Percentiles rank a stretch among this genome's conserved stretches.
Conservation (phyloP, 148 eudicot species). For the Rhododendron molle region DNA sequence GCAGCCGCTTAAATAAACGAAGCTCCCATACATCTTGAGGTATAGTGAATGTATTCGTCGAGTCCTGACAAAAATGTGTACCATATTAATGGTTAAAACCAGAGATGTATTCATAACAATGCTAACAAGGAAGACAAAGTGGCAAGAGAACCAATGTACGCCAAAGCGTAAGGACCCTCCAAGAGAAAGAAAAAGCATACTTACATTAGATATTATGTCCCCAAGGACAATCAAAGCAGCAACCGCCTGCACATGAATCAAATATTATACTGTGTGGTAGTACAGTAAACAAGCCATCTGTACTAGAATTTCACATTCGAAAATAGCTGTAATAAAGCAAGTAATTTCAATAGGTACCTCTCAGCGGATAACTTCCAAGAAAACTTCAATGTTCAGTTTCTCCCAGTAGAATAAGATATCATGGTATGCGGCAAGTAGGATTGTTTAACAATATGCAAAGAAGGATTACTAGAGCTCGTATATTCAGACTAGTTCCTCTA, state of each 20-base stretch:
- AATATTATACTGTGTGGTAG: background rate
- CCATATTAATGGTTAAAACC: background rate
- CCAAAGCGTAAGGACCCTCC: background rate
- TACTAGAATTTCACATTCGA: no score
- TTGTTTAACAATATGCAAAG: background rate
- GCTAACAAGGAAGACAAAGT: background rate
- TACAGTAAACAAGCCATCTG: constrained; percentile 2
- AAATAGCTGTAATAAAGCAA: no score
- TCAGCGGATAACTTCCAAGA: background rate
- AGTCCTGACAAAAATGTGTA: constrained; percentile 44
- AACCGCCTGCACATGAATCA: constrained; percentile 59
- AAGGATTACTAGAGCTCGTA: background rate
- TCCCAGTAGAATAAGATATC: background rate
- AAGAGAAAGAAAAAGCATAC: constrained; percentile 16
- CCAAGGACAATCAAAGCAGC: constrained; percentile 79
- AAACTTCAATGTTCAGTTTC: background rate
- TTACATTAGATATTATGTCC: constrained; percentile 55
- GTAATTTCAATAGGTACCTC: background rate
- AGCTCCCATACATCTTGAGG: constrained; percentile 88
- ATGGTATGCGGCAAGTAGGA: background rate
- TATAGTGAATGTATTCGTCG: constrained; percentile 46
- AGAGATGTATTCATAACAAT: background rate
- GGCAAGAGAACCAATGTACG: background rate
- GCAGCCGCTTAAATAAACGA: constrained; percentile 61
- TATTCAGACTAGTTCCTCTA: constrained; percentile 1